Conservation (phyloP, 1,139 yeast genomes). For the Yamadazyma dendronema region DNA sequence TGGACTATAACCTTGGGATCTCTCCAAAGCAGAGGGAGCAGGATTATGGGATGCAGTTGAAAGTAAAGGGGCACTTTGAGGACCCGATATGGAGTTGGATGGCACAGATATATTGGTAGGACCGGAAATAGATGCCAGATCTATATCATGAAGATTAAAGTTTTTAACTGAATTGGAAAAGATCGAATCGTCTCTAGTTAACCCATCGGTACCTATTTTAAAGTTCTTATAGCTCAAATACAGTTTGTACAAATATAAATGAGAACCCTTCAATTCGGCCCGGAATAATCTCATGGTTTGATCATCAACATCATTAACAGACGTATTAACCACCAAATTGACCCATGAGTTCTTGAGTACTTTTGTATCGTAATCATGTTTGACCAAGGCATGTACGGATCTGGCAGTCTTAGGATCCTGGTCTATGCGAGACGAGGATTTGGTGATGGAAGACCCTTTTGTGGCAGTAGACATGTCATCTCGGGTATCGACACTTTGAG, state of each 20-base stretch:
- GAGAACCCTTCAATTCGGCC: conserved; percentile 67
- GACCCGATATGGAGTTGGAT: conserved; percentile 6
- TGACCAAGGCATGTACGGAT: conserved; percentile 23
- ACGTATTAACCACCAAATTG: conserved; percentile 37
- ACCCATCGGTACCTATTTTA: conserved; percentile 2
- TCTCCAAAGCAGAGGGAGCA: conserved; percentile 1
- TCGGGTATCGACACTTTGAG: conserved; percentile 2
- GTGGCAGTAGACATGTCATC: background rate
- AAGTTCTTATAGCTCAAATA: conserved; percentile 11
- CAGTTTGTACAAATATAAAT: conserved; percentile 50
- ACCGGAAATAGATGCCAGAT: conserved; percentile 13
- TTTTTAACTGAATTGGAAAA: conserved; percentile 6
- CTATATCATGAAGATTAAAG: conserved; percentile 15
- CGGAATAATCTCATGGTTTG: conserved; percentile 47
- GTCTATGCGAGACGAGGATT: background rate
- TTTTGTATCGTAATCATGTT: conserved; percentile 34
- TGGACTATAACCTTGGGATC: conserved; percentile 2
- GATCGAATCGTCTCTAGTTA: conserved; percentile 6
- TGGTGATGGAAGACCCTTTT: background rate
- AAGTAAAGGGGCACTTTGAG: conserved; percentile 11
- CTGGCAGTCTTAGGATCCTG: conserved; percentile 7
- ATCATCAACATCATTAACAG: conserved; percentile 35
- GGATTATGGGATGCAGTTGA: background rate
- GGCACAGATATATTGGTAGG: conserved; percentile 6
- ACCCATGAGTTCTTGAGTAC: conserved; percentile 41